Evolutionary conservation across 495 filamentous ascomycete genomes (phyloP).

Genomic region (Podospora pseudoanserina): DNA sequence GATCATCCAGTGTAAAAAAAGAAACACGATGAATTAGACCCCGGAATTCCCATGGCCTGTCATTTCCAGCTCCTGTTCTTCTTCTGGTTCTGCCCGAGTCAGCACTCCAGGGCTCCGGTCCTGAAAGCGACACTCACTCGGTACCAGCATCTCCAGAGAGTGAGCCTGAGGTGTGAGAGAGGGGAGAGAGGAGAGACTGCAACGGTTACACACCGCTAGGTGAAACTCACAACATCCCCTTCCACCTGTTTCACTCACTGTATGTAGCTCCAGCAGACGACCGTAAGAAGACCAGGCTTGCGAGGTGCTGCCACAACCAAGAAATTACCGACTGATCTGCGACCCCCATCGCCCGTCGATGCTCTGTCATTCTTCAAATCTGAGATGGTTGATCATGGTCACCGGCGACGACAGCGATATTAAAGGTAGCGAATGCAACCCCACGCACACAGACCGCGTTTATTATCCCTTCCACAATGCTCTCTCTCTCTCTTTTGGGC

Average conservation of each 20-base stretch:
- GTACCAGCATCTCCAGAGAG: too few relatives aligned
- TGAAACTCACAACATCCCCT: too few relatives aligned
- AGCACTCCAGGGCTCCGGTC: background rate
- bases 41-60: background rate
- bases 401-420: too few relatives aligned
- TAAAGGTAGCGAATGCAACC: too few relatives aligned
- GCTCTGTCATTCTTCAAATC: background rate
- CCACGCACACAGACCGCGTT: too few relatives aligned
- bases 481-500: background rate
- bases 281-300: background rate
- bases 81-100: too few relatives aligned
- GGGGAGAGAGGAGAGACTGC: too few relatives aligned
- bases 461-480: background rate
- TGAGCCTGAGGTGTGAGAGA: too few relatives aligned
- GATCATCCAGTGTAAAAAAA: constrained; percentile 1
- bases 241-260: background rate
- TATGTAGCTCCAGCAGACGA: background rate
- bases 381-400: too few relatives aligned
- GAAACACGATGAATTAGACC: background rate
- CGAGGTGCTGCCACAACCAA: constrained; percentile 2
- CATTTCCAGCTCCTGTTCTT: background rate
- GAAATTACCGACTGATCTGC: constrained; percentile 20
- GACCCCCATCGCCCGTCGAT: background rate
- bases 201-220: too few relatives aligned
- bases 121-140: background rate